These are phyloP conservation scores for Pouteria glomerata DNA, from an alignment of 148 eudicot species.

Conservation along the genomic window DNA sequence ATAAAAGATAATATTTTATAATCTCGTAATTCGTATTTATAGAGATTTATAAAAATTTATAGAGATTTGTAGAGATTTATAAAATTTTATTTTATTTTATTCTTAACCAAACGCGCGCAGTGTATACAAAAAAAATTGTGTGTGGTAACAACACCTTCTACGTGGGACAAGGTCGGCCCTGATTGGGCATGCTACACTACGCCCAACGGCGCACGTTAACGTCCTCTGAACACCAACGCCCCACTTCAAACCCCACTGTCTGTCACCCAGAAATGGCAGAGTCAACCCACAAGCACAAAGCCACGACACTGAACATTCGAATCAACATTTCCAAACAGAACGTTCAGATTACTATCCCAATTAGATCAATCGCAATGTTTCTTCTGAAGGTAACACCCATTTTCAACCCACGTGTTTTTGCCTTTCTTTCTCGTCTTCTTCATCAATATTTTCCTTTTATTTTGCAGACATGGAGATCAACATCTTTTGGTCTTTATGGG, in stretches of 20 bases:
- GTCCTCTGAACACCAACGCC: not conserved
- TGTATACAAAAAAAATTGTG: not conserved
- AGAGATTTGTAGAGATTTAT: not conserved
- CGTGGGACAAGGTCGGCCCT: slow-evolving; percentile 5
- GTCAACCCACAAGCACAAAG: not conserved
- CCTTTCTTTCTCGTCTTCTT: not conserved
- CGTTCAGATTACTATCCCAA: slow-evolving; percentile 31
- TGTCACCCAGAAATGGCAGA: not conserved
- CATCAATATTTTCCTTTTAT: not conserved
- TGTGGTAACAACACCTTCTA: not conserved
- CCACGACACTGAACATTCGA: not conserved
- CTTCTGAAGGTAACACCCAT: slow-evolving; percentile 49
- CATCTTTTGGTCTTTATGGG: slow-evolving; percentile 71
- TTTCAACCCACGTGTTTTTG: not conserved
- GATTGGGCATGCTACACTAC: not conserved
- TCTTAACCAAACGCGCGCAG: not conserved
- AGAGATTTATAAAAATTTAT: not conserved
- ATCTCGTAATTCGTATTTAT: not conserved
- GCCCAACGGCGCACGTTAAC: not conserved
- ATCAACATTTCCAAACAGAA: not conserved
- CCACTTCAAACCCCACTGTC: too few relatives aligned
- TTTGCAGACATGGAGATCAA: slow-evolving; percentile 75
- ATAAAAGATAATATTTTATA: too few relatives aligned
- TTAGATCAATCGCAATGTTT: slow-evolving; percentile 43
- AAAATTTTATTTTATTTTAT: not conserved